Evolutionary conservation across 306 rosid species (phyloP), one percentile per base, ranked within the genome.

Genomic region (Bauhinia variegata): DNA sequence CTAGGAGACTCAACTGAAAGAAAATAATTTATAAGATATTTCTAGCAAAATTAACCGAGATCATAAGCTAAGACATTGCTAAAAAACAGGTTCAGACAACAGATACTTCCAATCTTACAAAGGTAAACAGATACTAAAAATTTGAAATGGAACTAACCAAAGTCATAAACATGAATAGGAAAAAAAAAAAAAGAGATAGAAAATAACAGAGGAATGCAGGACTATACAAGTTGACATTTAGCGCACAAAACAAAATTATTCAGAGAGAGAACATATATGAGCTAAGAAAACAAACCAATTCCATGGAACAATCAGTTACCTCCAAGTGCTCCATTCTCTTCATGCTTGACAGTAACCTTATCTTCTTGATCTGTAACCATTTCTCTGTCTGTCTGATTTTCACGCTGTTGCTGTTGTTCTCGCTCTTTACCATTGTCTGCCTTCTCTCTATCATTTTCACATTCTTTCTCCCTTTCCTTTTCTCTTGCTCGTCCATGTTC

Each of bases 381-480:
- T 39, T 54, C 75, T 55, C 31, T 78, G 10, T 34, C 71, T 46
- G 37, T 47, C 52, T 73, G 74, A 48, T 67, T 70, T 47, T 41
- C 75, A 36, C 7, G n/a, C n/a, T n/a, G n/a, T n/a, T 34, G 87
- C 54, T 61, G 87, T 50, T 75, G 84, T 56, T 86, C 88, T 49
- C 70, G 81, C 33, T 80, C 90, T 77, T 75, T 89, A 42, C 80
- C 86, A 81, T 76, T 87, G 65, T 87, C 88, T 50, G 71, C 57
- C 76, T 76, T 88, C 68, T 75, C 96, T 68, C 74, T 79, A 48
- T 84, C 88, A 82, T 73, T 87, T 74, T 84, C 95, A 23, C 57
- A 31, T 39, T 73, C 89, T 58, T 83, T 84, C 81, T 89, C 87
- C 79, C 82, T 73, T 71, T 85, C 98, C 78, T 78, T 92, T 69